Conservation (phyloP, 2,329 filamentous ascomycete genomes). For the Helicocarpus griseus region DNA sequence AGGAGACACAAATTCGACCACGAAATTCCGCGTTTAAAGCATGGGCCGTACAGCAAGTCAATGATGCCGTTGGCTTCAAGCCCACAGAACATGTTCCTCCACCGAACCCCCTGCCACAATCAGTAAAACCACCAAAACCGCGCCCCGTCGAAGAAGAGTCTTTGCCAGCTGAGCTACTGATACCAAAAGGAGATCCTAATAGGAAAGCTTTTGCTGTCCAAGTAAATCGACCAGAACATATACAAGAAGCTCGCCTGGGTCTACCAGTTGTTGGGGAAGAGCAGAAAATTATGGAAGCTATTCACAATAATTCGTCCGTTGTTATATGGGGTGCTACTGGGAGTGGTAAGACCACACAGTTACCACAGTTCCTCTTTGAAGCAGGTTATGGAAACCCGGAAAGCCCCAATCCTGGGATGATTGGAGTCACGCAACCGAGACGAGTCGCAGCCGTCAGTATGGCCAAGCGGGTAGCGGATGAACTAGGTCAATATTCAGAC, state of each 20-base stretch:
- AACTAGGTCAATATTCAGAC: constrained; percentile 67
- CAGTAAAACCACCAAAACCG: constrained; percentile 22
- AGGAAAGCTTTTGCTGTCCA: constrained; percentile 69
- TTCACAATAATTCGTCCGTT: constrained; percentile 81
- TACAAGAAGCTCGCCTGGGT: constrained; percentile 68
- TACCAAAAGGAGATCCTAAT: constrained; percentile 34
- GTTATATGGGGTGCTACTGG: constrained; percentile 92
- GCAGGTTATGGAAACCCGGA: constrained; percentile 74
- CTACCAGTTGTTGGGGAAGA: constrained; percentile 91
- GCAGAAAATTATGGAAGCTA: constrained; percentile 95
- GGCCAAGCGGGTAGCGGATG: constrained; percentile 80
- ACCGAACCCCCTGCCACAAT: constrained; percentile 22
- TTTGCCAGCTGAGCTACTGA: constrained; percentile 29
- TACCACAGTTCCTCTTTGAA: constrained; percentile 93
- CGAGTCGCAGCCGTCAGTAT: constrained; percentile 95
- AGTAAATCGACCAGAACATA: constrained; percentile 58
- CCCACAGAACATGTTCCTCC: constrained; percentile 33
- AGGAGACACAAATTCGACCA: constrained; percentile 20
- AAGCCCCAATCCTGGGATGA: constrained; percentile 78
- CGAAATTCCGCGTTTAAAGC: constrained; percentile 70
- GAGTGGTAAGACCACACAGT: constrained; percentile 94
- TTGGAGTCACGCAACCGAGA: constrained; percentile 88
- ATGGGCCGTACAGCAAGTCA: constrained; percentile 82
- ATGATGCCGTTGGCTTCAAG: constrained; percentile 65
- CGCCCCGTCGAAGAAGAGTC: constrained; percentile 31